Percentiles rank a stretch among this genome's conserved stretches.
These are phyloP conservation scores for Abelmoschus esculentus DNA, from an alignment of 345 rosid species.

Conservation along the genomic window DNA sequence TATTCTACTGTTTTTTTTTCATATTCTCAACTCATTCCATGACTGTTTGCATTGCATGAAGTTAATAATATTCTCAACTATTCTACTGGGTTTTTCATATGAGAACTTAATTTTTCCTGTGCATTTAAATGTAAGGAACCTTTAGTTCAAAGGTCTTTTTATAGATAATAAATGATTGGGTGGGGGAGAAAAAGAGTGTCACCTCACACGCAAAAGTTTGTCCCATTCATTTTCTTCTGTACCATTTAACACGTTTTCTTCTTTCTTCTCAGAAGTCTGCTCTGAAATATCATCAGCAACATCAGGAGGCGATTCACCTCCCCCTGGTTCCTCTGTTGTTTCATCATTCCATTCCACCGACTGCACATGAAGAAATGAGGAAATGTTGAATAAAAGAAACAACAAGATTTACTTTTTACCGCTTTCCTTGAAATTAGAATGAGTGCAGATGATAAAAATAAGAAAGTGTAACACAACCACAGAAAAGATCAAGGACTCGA, in stretches of 20 bases:
- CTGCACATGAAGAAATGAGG: constrained; percentile 33
- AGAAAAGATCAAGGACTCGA: not conserved
- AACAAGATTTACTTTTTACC: not conserved
- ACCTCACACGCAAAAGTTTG: constrained; percentile 94
- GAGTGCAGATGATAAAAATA: not conserved
- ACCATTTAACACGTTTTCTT: constrained; percentile 36
- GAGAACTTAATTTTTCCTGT: not conserved
- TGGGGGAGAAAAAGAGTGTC: constrained; percentile 2
- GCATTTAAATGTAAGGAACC: constrained; percentile 7
- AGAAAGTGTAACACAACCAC: not conserved
- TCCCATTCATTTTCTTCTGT: constrained; percentile 99
- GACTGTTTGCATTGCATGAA: not conserved
- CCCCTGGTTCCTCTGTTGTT: constrained; percentile 68
- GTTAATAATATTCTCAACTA: not conserved
- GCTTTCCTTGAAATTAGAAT: not conserved
- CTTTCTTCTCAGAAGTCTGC: constrained; percentile 64
- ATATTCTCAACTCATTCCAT: not conserved
- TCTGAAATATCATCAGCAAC: constrained; percentile 46
- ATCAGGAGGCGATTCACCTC: constrained; percentile 63
- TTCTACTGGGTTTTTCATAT: not conserved
- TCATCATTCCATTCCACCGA: constrained; percentile 96
- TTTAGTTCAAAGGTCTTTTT: not conserved
- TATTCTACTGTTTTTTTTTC: too few relatives aligned
- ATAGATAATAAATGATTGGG: not conserved
- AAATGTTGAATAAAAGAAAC: not conserved